Evolutionary conservation across 495 filamentous ascomycete species (phyloP).

Genomic region (Penicillium ucsense): DNA sequence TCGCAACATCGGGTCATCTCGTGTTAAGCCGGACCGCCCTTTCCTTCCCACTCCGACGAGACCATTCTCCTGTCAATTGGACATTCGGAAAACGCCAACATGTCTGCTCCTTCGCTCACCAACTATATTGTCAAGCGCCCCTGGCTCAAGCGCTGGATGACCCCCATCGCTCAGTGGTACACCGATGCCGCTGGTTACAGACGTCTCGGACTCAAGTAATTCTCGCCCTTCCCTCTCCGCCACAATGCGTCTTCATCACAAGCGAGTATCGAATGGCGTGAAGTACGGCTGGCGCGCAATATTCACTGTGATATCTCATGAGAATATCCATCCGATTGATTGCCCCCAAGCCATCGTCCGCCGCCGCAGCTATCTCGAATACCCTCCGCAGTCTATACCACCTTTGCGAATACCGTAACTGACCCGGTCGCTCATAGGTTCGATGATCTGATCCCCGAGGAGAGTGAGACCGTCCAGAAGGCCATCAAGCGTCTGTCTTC

Average conservation of each 20-base stretch:
- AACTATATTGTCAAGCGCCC: slow-evolving; percentile 68
- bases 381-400: slow-evolving; percentile 3
- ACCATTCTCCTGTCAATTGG: slow-evolving; percentile 25
- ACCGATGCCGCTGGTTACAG: slow-evolving; percentile 79
- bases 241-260: slow-evolving; percentile 4
- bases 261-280: slow-evolving; percentile 5
- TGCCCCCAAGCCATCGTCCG: slow-evolving; percentile 7
- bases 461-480: slow-evolving; percentile 71
- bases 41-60: slow-evolving; percentile 12
- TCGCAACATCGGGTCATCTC: slow-evolving; percentile 37
- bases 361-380: slow-evolving; percentile 14
- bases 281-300: background rate
- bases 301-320: background rate
- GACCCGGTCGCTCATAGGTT: slow-evolving; percentile 41
- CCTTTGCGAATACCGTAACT: slow-evolving; percentile 4
- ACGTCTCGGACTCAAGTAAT: slow-evolving; percentile 81
- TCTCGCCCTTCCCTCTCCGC: slow-evolving; percentile 8
- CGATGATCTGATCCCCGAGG: slow-evolving; percentile 91
- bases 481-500: slow-evolving; percentile 84
- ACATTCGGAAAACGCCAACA: slow-evolving; percentile 35
- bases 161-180: slow-evolving; percentile 78
- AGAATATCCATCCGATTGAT: background rate
- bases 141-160: slow-evolving; percentile 69
- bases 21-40: slow-evolving; percentile 31
- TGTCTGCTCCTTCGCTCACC: slow-evolving; percentile 65